Base-by-base conservation (phyloP, 768 basidiomycete species). In the Boletus subparvulus region DNA sequence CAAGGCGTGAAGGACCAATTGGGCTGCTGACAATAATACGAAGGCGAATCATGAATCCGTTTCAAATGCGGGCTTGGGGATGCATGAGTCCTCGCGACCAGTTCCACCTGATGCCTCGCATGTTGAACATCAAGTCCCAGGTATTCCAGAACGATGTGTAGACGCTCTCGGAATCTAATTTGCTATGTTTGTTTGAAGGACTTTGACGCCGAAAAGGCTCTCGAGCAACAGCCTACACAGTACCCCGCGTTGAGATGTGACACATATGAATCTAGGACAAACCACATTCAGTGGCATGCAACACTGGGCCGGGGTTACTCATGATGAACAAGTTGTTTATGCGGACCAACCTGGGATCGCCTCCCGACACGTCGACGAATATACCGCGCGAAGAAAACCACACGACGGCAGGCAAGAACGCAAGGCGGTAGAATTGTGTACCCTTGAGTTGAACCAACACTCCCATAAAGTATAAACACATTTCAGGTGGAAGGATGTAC, bases 381-480 rank as follows among this genome's bases (percentile, higher is more conserved):
- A 32, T 67, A 4, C 75, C 77, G 24, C 77, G 74, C 63, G 78
- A 83, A 8, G 77, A 64, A 4, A 69, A 61, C 71, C 75, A 80
- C 14, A 81, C 58, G 3, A 79, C 68, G 36, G 82, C 56, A 5
- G 83, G 81, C 6, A 85, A 69, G 24, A 84, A 49, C 1, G 80
- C 78, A 45, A 83, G 50, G 37, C 84, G 80, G 54, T 80, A 65
- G 5, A 66, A 56, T 7, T 46, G 50, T 5, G 57, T 77, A 65
- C 13, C 83, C 79, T 47, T 69, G 69, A 78, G 67, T 45, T 81
- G 71, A 17, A 83, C 80, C 36, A 86, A 75, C 19, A 83, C 69
- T 4, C 80, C 83, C 47, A 80, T 79, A 16, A 68, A 65, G 70
- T 80, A 83, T 62, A 82, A 80, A 52, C 72, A 71, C 13, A 77